Evolutionary conservation across 2,329 filamentous ascomycete genomes (phyloP), one percentile per base, ranked within the genome.

Genomic region (Xylariaceae sp.): DNA sequence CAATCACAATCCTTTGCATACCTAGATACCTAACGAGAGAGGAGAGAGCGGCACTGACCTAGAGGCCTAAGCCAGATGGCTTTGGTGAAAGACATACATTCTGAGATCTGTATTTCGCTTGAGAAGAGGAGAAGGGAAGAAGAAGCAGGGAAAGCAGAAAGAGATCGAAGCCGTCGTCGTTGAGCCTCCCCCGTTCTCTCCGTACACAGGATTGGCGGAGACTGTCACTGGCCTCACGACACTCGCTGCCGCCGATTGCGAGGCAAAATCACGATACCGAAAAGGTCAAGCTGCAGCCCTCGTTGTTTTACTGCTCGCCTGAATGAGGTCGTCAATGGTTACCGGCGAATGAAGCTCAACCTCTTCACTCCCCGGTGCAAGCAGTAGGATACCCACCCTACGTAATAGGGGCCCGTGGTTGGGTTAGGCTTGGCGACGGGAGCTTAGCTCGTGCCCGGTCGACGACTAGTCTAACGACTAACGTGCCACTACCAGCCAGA

Each of bases 291-390:
- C 19, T 19, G 19, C 19, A 19, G 19, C 19, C 19, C 19, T 19
- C 19, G 19, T 19, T 19, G 19, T 19, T 19, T 19, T 44, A 5
- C 42, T 47, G 32, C 32, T 32, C 45, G 30, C 37, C 11, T 11
- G 9, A 26, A 19, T 45, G 43, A 31, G 12, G n/a, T 30, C 19
- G 43, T 31, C 40, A 42, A 42, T 58, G 60, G 65, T 64, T 63
- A 62, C 63, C 58, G 62, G 58, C 64, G 59, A 55, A 64, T 58
- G 53, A 47, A 39, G 53, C 50, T 57, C 58, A 57, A 57, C 57
- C 60, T 63, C 54, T 51, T 19, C 19, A 19, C 19, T 55, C 61
- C 57, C 58, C 56, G 61, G 60, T 59, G 62, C 61, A 19, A 19
- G 57, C 60, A 63, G 12, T 45, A 45, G 43, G 51, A 55, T 58